These are phyloP conservation scores for Lepidium sativum DNA, from an alignment of 345 rosid species.

Conservation along the genomic window DNA sequence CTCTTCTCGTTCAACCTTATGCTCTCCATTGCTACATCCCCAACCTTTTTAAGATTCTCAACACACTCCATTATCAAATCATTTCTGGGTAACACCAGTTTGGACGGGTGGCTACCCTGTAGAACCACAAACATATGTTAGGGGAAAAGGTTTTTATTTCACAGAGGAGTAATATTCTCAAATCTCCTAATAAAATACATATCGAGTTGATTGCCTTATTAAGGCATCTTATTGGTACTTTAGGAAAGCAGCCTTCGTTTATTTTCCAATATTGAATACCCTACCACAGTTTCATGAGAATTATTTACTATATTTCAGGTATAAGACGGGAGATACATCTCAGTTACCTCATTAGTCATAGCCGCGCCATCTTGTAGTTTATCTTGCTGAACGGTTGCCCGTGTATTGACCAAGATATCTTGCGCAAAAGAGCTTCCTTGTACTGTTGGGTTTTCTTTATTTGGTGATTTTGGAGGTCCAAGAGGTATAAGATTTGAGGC, in stretches of 20 bases:
- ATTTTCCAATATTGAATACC: not conserved
- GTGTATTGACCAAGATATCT: not conserved
- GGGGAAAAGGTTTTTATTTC: not conserved
- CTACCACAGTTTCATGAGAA: not conserved
- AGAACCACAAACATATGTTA: conserved; percentile 2
- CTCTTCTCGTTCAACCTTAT: conserved; percentile 89
- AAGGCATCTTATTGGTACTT: not conserved
- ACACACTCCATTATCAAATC: conserved; percentile 39
- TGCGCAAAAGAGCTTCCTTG: conserved; percentile 52
- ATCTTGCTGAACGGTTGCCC: conserved; percentile 21
- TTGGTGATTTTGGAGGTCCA: conserved; percentile 43
- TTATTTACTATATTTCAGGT: not conserved
- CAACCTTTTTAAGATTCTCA: conserved; percentile 39
- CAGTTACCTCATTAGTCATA: conserved; percentile 43
- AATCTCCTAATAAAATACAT: not conserved
- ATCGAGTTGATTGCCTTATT: not conserved
- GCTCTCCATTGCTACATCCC: conserved; percentile 39
- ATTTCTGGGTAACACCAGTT: conserved; percentile 35
- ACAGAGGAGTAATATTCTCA: not conserved
- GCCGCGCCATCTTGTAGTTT: conserved; percentile 37
- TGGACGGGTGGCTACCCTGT: conserved; percentile 48
- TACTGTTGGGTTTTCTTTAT: conserved; percentile 44
- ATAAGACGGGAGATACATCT: not conserved
- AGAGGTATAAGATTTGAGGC: conserved; percentile 38
- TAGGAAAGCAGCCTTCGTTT: not conserved